Conservation (phyloP, 768 basidiomycete genomes). For the Trametes cinnabarina region DNA sequence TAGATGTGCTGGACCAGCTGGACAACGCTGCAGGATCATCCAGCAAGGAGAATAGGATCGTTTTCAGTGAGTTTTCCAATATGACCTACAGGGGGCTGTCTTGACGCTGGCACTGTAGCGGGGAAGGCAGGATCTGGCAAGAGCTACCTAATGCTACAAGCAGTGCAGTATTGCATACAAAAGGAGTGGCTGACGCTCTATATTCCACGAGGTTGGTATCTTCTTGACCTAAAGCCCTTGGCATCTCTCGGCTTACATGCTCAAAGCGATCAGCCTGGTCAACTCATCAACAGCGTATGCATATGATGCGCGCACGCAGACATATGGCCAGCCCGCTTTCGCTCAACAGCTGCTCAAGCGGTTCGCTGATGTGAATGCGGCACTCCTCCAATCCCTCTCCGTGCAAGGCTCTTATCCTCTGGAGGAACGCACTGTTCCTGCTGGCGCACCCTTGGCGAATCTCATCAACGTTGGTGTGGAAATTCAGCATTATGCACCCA, state of each 20-base stretch:
- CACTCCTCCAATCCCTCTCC: slow-evolving; percentile 41
- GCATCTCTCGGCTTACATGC: neutral
- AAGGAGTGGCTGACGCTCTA: slow-evolving; percentile 83
- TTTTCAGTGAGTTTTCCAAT: slow-evolving; percentile 58
- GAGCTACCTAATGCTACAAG: slow-evolving; percentile 74
- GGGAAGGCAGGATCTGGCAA: slow-evolving; percentile 80
- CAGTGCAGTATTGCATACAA: slow-evolving; percentile 61
- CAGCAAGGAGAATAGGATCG: slow-evolving; percentile 52
- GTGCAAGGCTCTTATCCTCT: slow-evolving; percentile 24
- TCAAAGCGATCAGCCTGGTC: slow-evolving; percentile 55
- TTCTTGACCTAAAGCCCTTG: neutral
- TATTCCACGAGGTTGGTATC: slow-evolving; percentile 66
- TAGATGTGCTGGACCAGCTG: slow-evolving; percentile 53
- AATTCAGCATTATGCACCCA: slow-evolving; percentile 50
- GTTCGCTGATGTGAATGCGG: slow-evolving; percentile 56
- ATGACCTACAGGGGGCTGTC: neutral
- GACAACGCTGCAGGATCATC: slow-evolving; percentile 46
- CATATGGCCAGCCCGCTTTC: slow-evolving; percentile 70
- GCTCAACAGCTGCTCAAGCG: slow-evolving; percentile 64
- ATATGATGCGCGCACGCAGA: slow-evolving; percentile 74
- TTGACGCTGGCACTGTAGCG: slow-evolving; percentile 41
- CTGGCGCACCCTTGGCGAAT: slow-evolving; percentile 49
- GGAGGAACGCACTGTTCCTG: slow-evolving; percentile 40
- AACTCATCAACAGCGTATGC: slow-evolving; percentile 70
- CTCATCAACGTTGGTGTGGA: slow-evolving; percentile 60